These are phyloP conservation scores for Aspergillus sp. DNA, from an alignment of 2,329 filamentous ascomycete genomes.

Conservation along the genomic window DNA sequence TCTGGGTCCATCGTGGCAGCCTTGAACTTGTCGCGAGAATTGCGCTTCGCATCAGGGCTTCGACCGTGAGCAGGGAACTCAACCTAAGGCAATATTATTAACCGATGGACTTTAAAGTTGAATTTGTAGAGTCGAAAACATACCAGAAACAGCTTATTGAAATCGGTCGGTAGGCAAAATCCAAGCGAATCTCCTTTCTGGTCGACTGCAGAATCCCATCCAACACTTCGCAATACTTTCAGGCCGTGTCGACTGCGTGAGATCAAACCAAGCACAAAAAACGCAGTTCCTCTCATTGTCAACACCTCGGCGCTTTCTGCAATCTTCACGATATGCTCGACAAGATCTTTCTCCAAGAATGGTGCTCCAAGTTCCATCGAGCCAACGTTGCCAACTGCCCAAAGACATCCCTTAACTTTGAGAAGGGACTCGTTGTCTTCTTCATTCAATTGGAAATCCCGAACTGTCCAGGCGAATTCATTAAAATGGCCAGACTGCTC, in stretches of 20 bases:
- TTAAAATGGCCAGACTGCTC: conserved; percentile 94
- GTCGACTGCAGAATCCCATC: conserved; percentile 90
- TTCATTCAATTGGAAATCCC: conserved; percentile 77
- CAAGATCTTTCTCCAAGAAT: conserved; percentile 85
- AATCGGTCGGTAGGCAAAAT: conserved; percentile 76
- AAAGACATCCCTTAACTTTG: conserved; percentile 94
- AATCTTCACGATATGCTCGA: conserved; percentile 80
- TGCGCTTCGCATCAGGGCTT: conserved; percentile 39
- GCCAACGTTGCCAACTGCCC: conserved; percentile 96
- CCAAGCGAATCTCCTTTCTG: conserved; percentile 77
- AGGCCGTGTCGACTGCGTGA: conserved; percentile 88
- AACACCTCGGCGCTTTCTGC: conserved; percentile 84
- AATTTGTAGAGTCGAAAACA: conserved; percentile 25
- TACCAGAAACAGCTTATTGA: conserved; percentile 74
- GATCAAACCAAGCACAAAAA: conserved; percentile 90
- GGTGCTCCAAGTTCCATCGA: conserved; percentile 96
- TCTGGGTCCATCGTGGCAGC: conserved; percentile 59
- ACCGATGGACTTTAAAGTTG: background rate
- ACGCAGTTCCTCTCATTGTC: conserved; percentile 90
- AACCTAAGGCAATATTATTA: conserved; percentile 14
- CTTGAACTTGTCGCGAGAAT: conserved; percentile 44
- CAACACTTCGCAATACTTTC: conserved; percentile 81
- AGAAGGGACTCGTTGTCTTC: conserved; percentile 80
- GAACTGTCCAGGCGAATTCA: conserved; percentile 85
- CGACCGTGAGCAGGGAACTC: conserved; percentile 35